Evolutionary conservation across 2,329 filamentous ascomycete genomes (phyloP), one percentile per base, ranked within the genome.

Genomic region (Dothideomycetes sp.): DNA sequence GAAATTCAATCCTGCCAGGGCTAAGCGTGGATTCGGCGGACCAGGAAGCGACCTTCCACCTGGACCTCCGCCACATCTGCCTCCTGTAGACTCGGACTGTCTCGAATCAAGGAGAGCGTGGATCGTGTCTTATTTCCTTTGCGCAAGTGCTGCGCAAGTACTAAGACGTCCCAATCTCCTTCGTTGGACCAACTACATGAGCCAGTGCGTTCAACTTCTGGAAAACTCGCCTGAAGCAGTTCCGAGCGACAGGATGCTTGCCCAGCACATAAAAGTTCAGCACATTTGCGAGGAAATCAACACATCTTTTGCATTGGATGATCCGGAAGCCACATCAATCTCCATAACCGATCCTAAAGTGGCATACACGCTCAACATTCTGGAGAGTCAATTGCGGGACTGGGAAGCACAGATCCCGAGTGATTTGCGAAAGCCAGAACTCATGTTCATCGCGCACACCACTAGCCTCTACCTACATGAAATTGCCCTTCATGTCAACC

Each of bases 131-230:
- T 79, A 79, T 56, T 75, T 76, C 48, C 57, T 77, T 43, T 72
- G 68, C 39, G 71, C 70, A 38, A 77, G 73, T 49, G 69, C 70
- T 8, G 66, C 74, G 12, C 74, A 76, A 64, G 69, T 76, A 8
- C 58, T 79, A 29, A 64, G 75, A 31, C 66, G 75, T 11, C 68
- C 72, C 0, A 72, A 77, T 30, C 61, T 79, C 2, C 60, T 78
- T 14, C 69, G 73, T 12, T 79, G 75, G 73, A 71, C 69, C 18
- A 67, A 74, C 19, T 79, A 79, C 52, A 77, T 77, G 65, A 71
- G 76, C 34, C 74, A 80, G 49, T 77, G 72, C 47, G 55, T 79
- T 24, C 67, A 73, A 8, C 66, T 75, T 8, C 59, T 80, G 4
- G 68, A 72, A 46, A 70, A 58, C 1, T 73, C 74, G 3, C 63